A percentile compares a stretch with the other conserved stretches of the same genome.
phyloP scores from a whole-genome alignment of 2,329 filamentous ascomycete genomes.

The Pestalotiopsis fici region DNA sequence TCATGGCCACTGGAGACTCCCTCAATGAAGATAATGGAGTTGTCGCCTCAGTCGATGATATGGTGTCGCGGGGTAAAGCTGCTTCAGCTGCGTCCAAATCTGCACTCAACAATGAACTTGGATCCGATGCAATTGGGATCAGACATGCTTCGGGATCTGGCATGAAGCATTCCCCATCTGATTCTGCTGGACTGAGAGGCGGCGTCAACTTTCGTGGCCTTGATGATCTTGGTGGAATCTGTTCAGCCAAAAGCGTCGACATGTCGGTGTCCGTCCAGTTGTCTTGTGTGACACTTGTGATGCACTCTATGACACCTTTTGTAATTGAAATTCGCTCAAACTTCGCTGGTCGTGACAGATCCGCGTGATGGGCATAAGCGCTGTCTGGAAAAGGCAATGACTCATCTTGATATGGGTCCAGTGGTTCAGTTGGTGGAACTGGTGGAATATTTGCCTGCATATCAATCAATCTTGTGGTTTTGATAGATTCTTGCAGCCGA shows the following conservation, averaged over 20 bases:
- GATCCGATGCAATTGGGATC: conserved; percentile 25
- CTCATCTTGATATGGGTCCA: conserved; percentile 22
- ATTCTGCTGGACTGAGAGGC: conserved; percentile 21
- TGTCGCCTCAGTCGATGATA: conserved; percentile 2
- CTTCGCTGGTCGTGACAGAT: conserved; percentile 8
- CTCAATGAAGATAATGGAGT: conserved; percentile 11
- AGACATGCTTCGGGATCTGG: conserved; percentile 23
- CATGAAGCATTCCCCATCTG: conserved; percentile 19
- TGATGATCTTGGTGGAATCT: conserved; percentile 13
- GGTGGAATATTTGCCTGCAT: conserved; percentile 12
- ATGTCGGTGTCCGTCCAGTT: conserved; percentile 16
- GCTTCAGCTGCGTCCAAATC: conserved; percentile 24
- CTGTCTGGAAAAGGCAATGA: conserved; percentile 22
- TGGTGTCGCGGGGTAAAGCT: conserved; percentile 12
- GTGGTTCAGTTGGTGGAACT: conserved; percentile 21
- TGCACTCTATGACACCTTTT: conserved; percentile 18
- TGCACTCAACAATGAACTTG: conserved; percentile 23
- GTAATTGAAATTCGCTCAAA: conserved; percentile 23
- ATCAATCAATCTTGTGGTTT: conserved; percentile 10
- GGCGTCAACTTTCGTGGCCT: conserved; percentile 24
- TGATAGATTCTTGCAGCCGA: conserved; percentile 18
- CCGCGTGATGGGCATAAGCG: conserved; percentile 13
- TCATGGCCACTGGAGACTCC: conserved; percentile 12
- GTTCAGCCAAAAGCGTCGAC: conserved; percentile 11
- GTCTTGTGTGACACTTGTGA: conserved; percentile 17